Evolutionary conservation across 805 yeast species (phyloP).

Genomic region (Suhomyces prunicola): DNA sequence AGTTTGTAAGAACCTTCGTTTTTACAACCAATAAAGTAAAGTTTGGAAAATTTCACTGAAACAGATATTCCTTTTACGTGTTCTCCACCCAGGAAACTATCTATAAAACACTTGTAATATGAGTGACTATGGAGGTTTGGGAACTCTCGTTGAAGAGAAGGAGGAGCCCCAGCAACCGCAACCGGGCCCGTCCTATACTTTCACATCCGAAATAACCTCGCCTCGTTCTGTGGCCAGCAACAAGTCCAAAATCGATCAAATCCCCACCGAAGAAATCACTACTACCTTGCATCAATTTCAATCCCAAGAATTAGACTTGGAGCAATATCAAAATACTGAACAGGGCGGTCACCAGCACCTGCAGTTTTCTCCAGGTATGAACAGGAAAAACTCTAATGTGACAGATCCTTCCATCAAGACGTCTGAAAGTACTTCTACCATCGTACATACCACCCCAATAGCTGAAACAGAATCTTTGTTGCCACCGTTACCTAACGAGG

Average conservation of each 20-base stretch:
- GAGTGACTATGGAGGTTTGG: conserved; percentile 25
- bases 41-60: neutral
- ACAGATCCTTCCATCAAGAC: conserved; percentile 1
- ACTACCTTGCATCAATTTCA: neutral
- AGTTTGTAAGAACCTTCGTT: neutral
- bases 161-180: conserved; percentile 7
- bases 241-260: neutral
- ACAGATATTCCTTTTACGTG: neutral
- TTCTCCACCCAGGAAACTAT: neutral
- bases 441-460: neutral
- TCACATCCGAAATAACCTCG: neutral
- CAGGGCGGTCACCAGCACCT: neutral
- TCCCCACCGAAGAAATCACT: neutral
- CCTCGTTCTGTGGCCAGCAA: neutral
- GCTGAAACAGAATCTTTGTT: conserved; percentile 15
- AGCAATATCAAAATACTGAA: neutral
- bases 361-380: neutral
- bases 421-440: neutral
- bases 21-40: neutral
- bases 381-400: neutral
- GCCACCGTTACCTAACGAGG: conserved; percentile 21
- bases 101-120: neutral
- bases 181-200: neutral
- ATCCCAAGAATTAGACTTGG: neutral
- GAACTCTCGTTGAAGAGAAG: conserved; percentile 31